These are phyloP conservation scores for Pseudomicrostroma phylloplanum DNA, from an alignment of 1,284 basidiomycete genomes.

Conservation along the genomic window DNA sequence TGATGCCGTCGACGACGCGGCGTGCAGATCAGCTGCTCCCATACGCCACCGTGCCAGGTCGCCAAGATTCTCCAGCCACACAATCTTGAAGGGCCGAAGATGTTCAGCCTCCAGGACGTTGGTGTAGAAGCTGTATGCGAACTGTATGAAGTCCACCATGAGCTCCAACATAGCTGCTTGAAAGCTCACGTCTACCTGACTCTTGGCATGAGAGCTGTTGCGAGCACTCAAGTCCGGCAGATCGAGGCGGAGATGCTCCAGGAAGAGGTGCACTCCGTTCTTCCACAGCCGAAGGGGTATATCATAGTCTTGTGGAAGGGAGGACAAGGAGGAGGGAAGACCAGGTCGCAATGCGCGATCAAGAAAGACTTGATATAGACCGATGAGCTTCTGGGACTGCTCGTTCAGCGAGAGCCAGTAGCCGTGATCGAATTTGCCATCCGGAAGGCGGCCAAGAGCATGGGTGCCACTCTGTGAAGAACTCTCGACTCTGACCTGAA, in stretches of 20 bases:
- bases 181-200: slow-evolving; percentile 3
- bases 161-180: slow-evolving; percentile 58
- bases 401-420: slow-evolving; percentile 30
- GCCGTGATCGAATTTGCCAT: slow-evolving; percentile 20
- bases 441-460: slow-evolving; percentile 11
- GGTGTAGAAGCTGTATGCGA: slow-evolving; percentile 88
- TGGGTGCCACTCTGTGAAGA: slow-evolving; percentile 17
- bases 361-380: slow-evolving; percentile 79
- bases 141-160: slow-evolving; percentile 84
- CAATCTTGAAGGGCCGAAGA: slow-evolving; percentile 65
- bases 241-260: slow-evolving; percentile 79
- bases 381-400: slow-evolving; percentile 63
- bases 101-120: slow-evolving; percentile 75
- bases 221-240: slow-evolving; percentile 55
- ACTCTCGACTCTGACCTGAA: slow-evolving; percentile 5
- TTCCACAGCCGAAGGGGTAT: slow-evolving; percentile 91
- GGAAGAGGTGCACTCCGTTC: slow-evolving; percentile 77
- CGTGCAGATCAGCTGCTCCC: slow-evolving; percentile 65
- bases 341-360: slow-evolving; percentile 76
- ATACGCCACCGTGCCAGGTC: slow-evolving; percentile 91
- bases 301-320: slow-evolving; percentile 87
- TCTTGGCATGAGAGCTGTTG: neutral
- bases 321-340: slow-evolving; percentile 76
- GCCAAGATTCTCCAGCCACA: slow-evolving; percentile 92
- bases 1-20: neutral